Base-by-base conservation (phyloP, 345 rosid genomes). In the Gossypium thurberi region DNA sequence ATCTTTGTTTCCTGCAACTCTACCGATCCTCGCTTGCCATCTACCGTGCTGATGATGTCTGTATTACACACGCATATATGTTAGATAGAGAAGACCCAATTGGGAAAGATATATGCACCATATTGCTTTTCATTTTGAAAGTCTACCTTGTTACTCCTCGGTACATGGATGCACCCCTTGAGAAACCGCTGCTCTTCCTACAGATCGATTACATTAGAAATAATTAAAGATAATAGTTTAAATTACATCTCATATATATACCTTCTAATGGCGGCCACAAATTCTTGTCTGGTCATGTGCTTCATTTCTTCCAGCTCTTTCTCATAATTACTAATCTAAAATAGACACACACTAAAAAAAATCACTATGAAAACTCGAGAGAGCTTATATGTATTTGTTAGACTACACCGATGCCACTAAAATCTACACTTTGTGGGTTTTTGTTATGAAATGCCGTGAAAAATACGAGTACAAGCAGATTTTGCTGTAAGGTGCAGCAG, bases 21-120 rank as follows among this genome's bases (percentile, higher is more conserved):
- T 82, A 9, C 99, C 99, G 26, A 95, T 95, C 81, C 99, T 93
- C 17, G 99, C 99, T 78, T 95, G 99, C 99, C 99, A 95, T 83
- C 99, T 85, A 71, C 99, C 99, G 84, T 95, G 99, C 74, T 95
- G 99, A 75, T 95, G 99, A 83, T 95, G 99, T 86, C 98, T 93
- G 81, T 3, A 71, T 26, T 46, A 33, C 69, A 8, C 11, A 75
- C 20, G 68, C n/a, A n/a, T 9, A 53, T 20, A 53, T 53, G 10
- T 51, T 51, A 56, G 43, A 51, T 33, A 58, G 61, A 20, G 40
- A 14, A 6, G 1, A 12, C 13, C 15, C 52, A 23, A 73, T 12
- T 14, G 40, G 21, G 44, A 28, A 10, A 42, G 25, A 65, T 42
- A 21, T 1, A 58, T 2, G 10, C 6, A 56, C 8, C 0, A 4